Conservation (phyloP, 768 basidiomycete species). For the Dioszegia aurantiaca region DNA sequence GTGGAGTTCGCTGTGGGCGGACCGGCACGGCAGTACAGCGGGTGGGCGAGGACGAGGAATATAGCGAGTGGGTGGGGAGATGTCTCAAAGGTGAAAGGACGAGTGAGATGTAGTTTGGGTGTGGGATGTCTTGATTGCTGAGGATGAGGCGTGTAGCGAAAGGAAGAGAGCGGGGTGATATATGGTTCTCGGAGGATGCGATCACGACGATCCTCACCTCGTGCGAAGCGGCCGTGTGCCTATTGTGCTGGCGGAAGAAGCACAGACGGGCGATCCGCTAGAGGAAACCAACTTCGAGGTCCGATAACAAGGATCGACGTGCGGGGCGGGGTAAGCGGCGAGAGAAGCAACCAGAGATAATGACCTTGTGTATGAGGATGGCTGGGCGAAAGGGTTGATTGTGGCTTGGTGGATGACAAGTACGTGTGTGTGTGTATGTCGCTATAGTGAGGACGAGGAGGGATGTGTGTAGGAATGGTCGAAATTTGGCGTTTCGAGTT, state of each 20-base stretch:
- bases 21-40: not conserved
- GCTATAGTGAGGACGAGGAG: not conserved
- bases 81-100: conserved; percentile 8
- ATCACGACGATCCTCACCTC: not conserved
- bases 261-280: conserved; percentile 1
- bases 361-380: conserved; percentile 1
- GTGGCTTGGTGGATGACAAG: not conserved
- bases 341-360: not conserved
- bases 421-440: not conserved
- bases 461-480: not conserved
- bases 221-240: not conserved
- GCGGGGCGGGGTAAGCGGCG: too few relatives aligned
- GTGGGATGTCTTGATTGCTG: not conserved
- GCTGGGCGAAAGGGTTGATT: not conserved
- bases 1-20: not conserved
- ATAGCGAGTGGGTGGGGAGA: conserved; percentile 7
- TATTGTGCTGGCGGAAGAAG: conserved; percentile 6
- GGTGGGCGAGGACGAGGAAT: not conserved
- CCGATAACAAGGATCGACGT: too few relatives aligned
- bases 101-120: conserved; percentile 5
- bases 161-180: not conserved
- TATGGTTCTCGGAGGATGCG: conserved; percentile 1
- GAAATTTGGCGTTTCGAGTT: not conserved
- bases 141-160: conserved; percentile 6
- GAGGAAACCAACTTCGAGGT: too few relatives aligned